A percentile compares a stretch with the other conserved stretches of the same genome.
These are phyloP conservation scores for Rubia yunnanensis DNA, from an alignment of 257 asterid genomes.

Conservation along the genomic window DNA sequence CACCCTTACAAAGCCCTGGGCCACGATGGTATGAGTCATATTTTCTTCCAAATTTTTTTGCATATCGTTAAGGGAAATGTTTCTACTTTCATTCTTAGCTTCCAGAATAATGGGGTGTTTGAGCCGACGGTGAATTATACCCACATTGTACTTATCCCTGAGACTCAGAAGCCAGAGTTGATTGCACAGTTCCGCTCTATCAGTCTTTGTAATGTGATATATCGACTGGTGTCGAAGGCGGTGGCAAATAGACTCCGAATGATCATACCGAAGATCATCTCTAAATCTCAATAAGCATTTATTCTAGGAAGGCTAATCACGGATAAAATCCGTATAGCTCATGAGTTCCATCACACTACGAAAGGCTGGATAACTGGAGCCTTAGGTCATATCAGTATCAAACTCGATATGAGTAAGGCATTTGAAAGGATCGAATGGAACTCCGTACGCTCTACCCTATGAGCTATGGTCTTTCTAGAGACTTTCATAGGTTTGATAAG, in stretches of 20 bases:
- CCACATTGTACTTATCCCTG: neutral
- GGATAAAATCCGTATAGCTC: neutral
- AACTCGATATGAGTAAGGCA: too few species aligned
- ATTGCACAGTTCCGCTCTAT: neutral
- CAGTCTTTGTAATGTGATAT: too few species aligned
- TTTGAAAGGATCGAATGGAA: too few species aligned
- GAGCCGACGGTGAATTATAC: neutral
- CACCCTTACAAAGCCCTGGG: neutral
- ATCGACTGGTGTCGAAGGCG: neutral
- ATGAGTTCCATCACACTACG: neutral
- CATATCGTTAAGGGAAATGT: neutral
- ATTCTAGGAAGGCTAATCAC: neutral
- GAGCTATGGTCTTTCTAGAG: too few species aligned
- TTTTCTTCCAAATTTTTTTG: neutral
- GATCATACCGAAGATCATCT: neutral
- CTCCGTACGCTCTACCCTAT: too few species aligned
- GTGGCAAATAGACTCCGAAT: neutral
- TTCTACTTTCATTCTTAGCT: too few species aligned
- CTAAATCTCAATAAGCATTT: neutral
- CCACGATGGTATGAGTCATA: neutral
- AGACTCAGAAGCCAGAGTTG: neutral
- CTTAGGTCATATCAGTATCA: too few species aligned
- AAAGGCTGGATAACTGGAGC: too few species aligned
- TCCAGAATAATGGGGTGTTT: neutral
- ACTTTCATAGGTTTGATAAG: too few species aligned